Conservation (phyloP, 2,329 filamentous ascomycete species). For the Passalora sequoiae region DNA sequence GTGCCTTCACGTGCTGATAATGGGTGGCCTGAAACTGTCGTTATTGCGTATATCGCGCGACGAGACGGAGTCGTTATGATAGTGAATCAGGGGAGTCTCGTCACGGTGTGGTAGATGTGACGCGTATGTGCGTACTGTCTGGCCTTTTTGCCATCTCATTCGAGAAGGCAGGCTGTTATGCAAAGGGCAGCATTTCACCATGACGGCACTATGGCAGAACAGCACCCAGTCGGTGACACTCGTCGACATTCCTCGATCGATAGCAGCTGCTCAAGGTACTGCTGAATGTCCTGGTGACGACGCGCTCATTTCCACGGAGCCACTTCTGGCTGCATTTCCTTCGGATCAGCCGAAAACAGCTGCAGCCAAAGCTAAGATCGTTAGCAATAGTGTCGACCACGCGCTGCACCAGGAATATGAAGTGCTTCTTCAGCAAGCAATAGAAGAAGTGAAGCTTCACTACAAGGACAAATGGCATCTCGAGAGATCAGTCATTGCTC, state of each 20-base stretch:
- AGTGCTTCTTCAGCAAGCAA: constrained; percentile 37
- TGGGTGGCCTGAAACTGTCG: too few species aligned
- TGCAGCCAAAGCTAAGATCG: constrained; percentile 41
- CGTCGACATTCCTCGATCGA: constrained; percentile 65
- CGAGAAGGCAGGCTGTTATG: too few species aligned
- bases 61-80: too few species aligned
- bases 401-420: constrained; percentile 37
- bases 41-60: too few species aligned
- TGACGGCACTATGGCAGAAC: constrained; percentile 50
- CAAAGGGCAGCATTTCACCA: too few species aligned
- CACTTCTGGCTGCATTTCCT: constrained; percentile 46
- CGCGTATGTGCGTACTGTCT: too few species aligned
- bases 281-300: constrained; percentile 36
- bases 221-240: constrained; percentile 49
- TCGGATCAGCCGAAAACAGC: constrained; percentile 54
- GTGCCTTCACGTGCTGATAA: too few species aligned
- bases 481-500: background rate
- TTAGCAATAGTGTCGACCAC: constrained; percentile 27
- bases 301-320: constrained; percentile 43
- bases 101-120: too few species aligned
- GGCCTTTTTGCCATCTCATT: too few species aligned
- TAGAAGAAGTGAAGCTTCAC: constrained; percentile 30
- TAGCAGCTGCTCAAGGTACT: constrained; percentile 60
- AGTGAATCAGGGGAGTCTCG: too few species aligned
- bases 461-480: constrained; percentile 35